Evolutionary conservation across 257 asterid species (phyloP), one percentile per base, ranked within the genome.

Genomic region (Verbena officinalis): DNA sequence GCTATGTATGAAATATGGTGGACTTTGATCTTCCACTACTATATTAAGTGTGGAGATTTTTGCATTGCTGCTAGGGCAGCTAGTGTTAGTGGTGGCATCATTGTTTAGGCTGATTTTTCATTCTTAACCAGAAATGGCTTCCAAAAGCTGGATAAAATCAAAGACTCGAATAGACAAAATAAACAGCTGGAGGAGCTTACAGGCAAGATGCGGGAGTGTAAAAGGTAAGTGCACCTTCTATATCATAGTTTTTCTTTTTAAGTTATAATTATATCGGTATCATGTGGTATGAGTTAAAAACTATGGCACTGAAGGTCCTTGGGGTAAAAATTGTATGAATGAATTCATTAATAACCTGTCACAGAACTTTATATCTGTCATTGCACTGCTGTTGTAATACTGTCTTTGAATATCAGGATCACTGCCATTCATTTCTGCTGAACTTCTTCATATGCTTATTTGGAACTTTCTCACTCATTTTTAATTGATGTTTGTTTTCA

Each of bases 101-200:
- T 16, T 12, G 42, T 55, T 43, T 17, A 21, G 31, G 23, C 15
- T 48, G 21, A 33, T 39, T 59, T 17, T 44, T 55, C 10, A 44
- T 44, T 55, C 34, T 44, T 66, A 11, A 74, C 40, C 83, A 91
- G 98, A 73, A 88, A 91, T 86, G 98, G 98, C 66, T 91, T 91
- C 73, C 96, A 88, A 70, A 91, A 91, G 90, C 84, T 91, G 77
- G 98, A 88, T 71, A 88, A 91, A 78, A 80, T 91, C 64, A 91
- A 91, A 78, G 98, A 91, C 76, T 81, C 98, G 43, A 88, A 61
- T 45, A 86, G 98, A 71, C 95, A 91, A 75, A 91, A 91, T 73
- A 91, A 88, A 76, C 98, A 88, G 82, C 84, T 91, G 59, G 98
- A 91, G 79, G 96, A 91, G 58, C 96, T 91, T 68, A 76, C 98